Conservation (phyloP, 140 eudicot genomes). For the Anethum foeniculum region DNA sequence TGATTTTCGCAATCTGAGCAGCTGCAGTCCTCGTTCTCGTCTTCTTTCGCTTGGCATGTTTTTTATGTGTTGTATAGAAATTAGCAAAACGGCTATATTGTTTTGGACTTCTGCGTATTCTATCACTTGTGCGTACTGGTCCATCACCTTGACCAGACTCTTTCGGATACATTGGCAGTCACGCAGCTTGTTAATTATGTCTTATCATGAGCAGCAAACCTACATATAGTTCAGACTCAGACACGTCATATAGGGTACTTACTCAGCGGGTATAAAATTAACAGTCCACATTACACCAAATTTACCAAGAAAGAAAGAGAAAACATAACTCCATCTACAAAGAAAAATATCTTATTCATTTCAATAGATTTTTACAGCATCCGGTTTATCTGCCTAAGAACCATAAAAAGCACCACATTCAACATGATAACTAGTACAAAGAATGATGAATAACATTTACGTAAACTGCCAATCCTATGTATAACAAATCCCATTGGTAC, state of each 20-base stretch:
- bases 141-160: slow-evolving; percentile 31
- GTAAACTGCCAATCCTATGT: background rate
- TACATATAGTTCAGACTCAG: slow-evolving; percentile 12
- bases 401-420: background rate
- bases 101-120: slow-evolving; percentile 50
- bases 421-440: background rate
- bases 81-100: slow-evolving; percentile 23
- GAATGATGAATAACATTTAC: background rate
- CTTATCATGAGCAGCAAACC: slow-evolving; percentile 17
- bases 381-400: background rate
- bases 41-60: slow-evolving; percentile 30
- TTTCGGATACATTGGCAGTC: slow-evolving; percentile 30
- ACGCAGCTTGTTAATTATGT: background rate
- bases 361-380: background rate
- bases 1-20: slow-evolving; percentile 53
- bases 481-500: background rate
- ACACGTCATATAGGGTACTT: background rate
- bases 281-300: background rate
- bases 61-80: slow-evolving; percentile 18
- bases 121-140: slow-evolving; percentile 57
- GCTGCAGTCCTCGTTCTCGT: slow-evolving; percentile 60
- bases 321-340: background rate
- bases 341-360: background rate
- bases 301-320: background rate
- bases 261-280: background rate